Evolutionary conservation across 2,329 filamentous ascomycete species (phyloP).

Genomic region (Alternaria atra): DNA sequence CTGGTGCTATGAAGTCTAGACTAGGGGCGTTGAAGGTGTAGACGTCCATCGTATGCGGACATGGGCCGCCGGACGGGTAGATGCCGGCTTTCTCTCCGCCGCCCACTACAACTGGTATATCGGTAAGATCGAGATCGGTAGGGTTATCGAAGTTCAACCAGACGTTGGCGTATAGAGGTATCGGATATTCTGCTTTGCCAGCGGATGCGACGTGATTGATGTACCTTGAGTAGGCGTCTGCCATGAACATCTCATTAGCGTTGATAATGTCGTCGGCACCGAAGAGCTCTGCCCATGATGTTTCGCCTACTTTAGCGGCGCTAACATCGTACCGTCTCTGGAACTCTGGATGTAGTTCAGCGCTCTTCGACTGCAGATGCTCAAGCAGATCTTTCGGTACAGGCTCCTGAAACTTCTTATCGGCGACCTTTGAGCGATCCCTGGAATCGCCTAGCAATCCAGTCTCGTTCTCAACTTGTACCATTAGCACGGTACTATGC

Average conservation of each 20-base stretch:
- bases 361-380: constrained; percentile 28
- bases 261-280: constrained; percentile 32
- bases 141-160: constrained; percentile 54
- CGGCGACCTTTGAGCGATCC: constrained; percentile 55
- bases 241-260: constrained; percentile 57
- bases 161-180: constrained; percentile 56
- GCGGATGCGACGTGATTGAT: constrained; percentile 50
- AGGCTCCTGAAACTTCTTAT: constrained; percentile 49
- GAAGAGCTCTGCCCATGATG: constrained; percentile 51
- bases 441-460: constrained; percentile 62
- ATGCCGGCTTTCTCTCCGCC: constrained; percentile 53
- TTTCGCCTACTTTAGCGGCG: constrained; percentile 16
- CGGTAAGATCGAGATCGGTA: constrained; percentile 36
- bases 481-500: constrained; percentile 62
- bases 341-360: constrained; percentile 28
- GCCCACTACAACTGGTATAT: constrained; percentile 46
- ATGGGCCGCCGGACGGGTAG: constrained; percentile 57
- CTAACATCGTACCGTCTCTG: constrained; percentile 29
- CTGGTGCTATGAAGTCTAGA: constrained; percentile 58
- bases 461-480: constrained; percentile 64
- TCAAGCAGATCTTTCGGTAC: constrained; percentile 45
- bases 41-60: constrained; percentile 54
- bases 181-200: constrained; percentile 49
- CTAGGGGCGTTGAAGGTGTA: constrained; percentile 52
- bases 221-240: constrained; percentile 53